These are phyloP conservation scores for Mycena haematopus DNA, from an alignment of 768 basidiomycete species.

Conservation along the genomic window DNA sequence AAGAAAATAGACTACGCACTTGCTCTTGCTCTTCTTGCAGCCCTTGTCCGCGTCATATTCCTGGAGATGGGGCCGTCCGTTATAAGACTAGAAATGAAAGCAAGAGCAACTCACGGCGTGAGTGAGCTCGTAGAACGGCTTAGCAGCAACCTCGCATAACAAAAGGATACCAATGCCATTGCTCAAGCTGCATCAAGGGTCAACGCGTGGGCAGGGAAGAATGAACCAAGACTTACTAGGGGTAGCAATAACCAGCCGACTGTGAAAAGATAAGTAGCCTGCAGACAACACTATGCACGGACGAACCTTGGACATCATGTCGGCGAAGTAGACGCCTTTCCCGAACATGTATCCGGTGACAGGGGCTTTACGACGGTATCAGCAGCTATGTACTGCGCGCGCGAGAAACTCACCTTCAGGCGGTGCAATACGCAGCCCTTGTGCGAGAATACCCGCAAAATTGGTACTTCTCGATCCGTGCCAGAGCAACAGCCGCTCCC, in stretches of 20 bases:
- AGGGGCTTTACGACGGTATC: constrained; percentile 42
- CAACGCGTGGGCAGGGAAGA: no score
- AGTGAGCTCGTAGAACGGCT: constrained; percentile 57
- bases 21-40: constrained; percentile 48
- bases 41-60: constrained; percentile 56
- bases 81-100: background rate
- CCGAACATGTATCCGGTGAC: constrained; percentile 69
- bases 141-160: constrained; percentile 65
- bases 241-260: constrained; percentile 64
- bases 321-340: constrained; percentile 70
- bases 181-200: constrained; percentile 40
- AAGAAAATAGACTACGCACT: constrained; percentile 38
- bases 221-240: constrained; percentile 29
- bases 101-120: constrained; percentile 40
- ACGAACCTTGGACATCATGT: constrained; percentile 69
- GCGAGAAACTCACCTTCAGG: constrained; percentile 54
- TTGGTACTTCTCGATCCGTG: constrained; percentile 70
- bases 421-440: constrained; percentile 69
- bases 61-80: constrained; percentile 23
- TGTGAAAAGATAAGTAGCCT: constrained; percentile 26
- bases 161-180: constrained; percentile 59
- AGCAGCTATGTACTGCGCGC: background rate
- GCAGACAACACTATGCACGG: background rate
- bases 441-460: constrained; percentile 68
- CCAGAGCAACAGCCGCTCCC: constrained; percentile 65